Evolutionary conservation across 2,329 filamentous ascomycete genomes (phyloP).

Genomic region (Epichloe glyceriae): DNA sequence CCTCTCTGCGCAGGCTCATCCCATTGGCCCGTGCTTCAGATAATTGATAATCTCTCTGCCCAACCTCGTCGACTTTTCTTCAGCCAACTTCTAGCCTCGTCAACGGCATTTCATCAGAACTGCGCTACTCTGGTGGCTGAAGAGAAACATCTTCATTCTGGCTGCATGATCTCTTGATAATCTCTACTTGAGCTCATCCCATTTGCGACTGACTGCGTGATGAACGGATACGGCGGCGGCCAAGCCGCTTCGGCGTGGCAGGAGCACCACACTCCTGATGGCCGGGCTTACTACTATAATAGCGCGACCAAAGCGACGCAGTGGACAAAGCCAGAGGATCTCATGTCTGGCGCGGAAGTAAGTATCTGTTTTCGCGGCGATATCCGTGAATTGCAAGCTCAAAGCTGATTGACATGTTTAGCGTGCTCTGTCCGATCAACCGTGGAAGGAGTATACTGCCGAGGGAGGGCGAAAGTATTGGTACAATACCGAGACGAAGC

Average conservation of each 20-base stretch:
- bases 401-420: conserved; percentile 19
- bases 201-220: conserved; percentile 18
- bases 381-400: not conserved
- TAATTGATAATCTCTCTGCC: not conserved
- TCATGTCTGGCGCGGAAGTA: conserved; percentile 77
- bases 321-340: conserved; percentile 87
- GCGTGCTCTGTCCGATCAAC: conserved; percentile 69
- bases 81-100: not conserved
- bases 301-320: conserved; percentile 71
- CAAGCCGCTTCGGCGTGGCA: conserved; percentile 52
- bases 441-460: conserved; percentile 86
- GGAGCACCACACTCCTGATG: conserved; percentile 69
- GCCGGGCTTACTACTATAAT: conserved; percentile 87
- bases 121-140: not conserved
- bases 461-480: conserved; percentile 86
- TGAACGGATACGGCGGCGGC: conserved; percentile 46
- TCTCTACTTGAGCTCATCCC: not conserved
- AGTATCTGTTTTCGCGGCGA: conserved; percentile 7
- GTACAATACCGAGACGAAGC: conserved; percentile 83
- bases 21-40: conserved; percentile 1
- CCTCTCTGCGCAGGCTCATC: not conserved
- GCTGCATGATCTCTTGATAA: not conserved
- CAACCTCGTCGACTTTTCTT: not conserved
- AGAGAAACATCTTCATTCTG: not conserved
- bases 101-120: not conserved